phyloP scores from a whole-genome alignment of 257 asterid genomes.

The Cruciata laevipes region DNA sequence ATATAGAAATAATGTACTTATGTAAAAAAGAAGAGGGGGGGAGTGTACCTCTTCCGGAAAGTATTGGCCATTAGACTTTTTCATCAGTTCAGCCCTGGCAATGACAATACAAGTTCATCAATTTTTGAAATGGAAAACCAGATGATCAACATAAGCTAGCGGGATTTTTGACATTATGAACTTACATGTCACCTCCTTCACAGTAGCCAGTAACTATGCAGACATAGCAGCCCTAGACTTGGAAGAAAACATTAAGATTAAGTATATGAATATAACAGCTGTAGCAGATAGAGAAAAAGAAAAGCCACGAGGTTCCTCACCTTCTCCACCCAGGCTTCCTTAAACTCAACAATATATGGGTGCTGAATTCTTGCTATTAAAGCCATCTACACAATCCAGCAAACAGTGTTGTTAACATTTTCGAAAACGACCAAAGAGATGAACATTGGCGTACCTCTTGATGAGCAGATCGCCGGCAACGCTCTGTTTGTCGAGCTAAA shows the following conservation, averaged over 20 bases:
- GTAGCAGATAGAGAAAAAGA: not conserved
- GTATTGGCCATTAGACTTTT: slow-evolving; percentile 76
- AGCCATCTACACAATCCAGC: slow-evolving; percentile 69
- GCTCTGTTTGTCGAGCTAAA: slow-evolving; percentile 93
- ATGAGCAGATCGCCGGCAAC: slow-evolving; percentile 99
- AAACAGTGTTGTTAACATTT: slow-evolving; percentile 9
- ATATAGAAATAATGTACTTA: not conserved
- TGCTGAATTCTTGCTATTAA: slow-evolving; percentile 85
- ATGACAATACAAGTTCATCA: slow-evolving; percentile 25
- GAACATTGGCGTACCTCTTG: slow-evolving; percentile 58
- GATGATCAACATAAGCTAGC: not conserved
- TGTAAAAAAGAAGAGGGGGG: slow-evolving; percentile 7
- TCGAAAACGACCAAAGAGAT: not conserved
- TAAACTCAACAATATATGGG: slow-evolving; percentile 86
- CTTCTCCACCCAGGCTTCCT: slow-evolving; percentile 99
- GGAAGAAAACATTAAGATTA: not conserved
- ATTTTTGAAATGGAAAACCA: too few relatives aligned
- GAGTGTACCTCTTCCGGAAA: slow-evolving; percentile 84
- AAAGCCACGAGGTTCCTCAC: slow-evolving; percentile 26
- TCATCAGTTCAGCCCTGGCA: slow-evolving; percentile 95
- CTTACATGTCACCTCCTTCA: slow-evolving; percentile 99
- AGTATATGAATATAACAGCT: not conserved
- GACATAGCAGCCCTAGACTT: slow-evolving; percentile 88
- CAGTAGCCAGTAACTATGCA: slow-evolving; percentile 98
- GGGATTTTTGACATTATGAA: slow-evolving; percentile 5